Evolutionary conservation across 306 rosid species (phyloP), one percentile per base, ranked within the genome.

Genomic region (Castanospermum australe): DNA sequence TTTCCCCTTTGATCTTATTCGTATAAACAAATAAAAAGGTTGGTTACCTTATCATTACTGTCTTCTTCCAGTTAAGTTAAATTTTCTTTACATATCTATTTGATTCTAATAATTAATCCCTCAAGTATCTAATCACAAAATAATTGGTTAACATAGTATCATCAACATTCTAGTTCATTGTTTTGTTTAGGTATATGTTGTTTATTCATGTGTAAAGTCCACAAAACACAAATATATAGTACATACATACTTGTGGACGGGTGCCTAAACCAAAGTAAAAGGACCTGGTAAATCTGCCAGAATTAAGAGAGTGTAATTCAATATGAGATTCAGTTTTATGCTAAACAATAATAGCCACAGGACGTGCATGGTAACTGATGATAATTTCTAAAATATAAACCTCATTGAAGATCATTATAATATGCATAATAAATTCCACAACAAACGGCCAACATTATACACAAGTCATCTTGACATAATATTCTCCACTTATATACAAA

Each of bases 331-430:
- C 48, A 17, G 17, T 39, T 35, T 35, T 35, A 20, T 17, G 30
- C 24, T 7, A 64, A 64, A 18, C n/a, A n/a, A 51, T 18, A 24
- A 57, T 8, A 42, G 77, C 67, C 56, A 60, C 45, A 67, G 45
- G 45, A 72, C 18, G 21, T 38, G 25, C 38, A 71, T 15, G 17
- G 60, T 59, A 57, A 42, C 64, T 78, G 38, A 83, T 21, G 79
- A 22, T 9, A 57, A 55, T 38, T 25, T 78, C 8, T 28, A 71
- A 36, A 56, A 67, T 47, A 8, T 21, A 51, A 60, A 22, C 17
- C 36, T 42, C 18, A 3, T 28, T 63, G 35, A 61, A 48, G 56
- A 57, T 48, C 44, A 60, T 51, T 18, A 36, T n/a, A 78, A 5
- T 59, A 67, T 41, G 39, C 52, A 66, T 8, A 15, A 62, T 48